A percentile compares a stretch with the other conserved stretches of the same genome.
Evolutionary conservation across 192 early-diverging fungal species (phyloP).

Genomic region (Coemansia sp.): DNA sequence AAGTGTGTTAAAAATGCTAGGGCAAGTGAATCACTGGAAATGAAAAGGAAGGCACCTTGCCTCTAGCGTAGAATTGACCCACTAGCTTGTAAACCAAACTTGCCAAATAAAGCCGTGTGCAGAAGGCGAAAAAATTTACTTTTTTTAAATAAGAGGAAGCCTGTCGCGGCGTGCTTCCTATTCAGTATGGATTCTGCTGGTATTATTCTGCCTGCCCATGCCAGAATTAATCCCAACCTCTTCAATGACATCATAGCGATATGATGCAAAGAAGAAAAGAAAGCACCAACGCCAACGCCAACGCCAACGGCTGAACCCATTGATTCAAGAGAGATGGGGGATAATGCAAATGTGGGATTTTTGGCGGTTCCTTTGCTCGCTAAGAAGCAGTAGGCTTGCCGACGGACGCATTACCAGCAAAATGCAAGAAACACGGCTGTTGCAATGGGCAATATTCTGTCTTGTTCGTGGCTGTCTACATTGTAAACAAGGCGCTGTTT

Average conservation of each 20-base stretch:
- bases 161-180: neutral
- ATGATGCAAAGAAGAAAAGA: neutral
- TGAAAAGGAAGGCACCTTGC: neutral
- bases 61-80: neutral
- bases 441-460: neutral
- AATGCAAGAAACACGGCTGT: too few relatives aligned
- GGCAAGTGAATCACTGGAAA: neutral
- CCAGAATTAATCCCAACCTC: neutral
- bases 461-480: neutral
- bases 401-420: too few relatives aligned
- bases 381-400: too few relatives aligned
- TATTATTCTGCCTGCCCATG: neutral
- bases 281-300: neutral
- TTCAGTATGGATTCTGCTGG: neutral
- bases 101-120: too few relatives aligned
- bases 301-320: neutral
- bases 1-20: neutral
- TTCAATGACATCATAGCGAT: neutral
- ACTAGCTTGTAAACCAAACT: neutral
- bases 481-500: neutral
- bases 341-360: neutral
- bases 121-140: neutral
- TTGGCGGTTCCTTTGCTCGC: neutral
- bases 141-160: neutral
- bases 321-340: neutral